phyloP scores from a whole-genome alignment of 2,329 filamentous ascomycete genomes.

The Aureobasidium sp. region DNA sequence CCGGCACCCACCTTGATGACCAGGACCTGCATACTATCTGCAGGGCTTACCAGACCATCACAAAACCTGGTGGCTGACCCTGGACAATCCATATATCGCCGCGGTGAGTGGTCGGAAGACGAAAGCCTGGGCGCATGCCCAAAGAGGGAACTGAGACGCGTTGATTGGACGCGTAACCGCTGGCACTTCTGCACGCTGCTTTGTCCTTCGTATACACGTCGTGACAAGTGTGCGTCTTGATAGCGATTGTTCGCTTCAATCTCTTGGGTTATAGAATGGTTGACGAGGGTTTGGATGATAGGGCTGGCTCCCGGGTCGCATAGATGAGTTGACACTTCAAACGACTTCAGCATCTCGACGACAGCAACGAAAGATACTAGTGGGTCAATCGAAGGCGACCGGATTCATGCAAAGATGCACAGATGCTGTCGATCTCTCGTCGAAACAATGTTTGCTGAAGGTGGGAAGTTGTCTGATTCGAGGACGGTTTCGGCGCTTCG shows the following conservation, averaged over 20 bases:
- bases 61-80: background rate
- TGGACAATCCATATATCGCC: background rate
- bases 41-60: background rate
- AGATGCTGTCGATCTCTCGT: background rate
- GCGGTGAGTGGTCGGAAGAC: background rate
- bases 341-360: background rate
- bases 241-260: background rate
- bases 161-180: constrained; percentile 11
- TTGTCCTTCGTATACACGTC: background rate
- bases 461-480: background rate
- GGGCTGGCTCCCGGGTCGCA: background rate
- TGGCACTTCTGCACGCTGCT: constrained; percentile 7
- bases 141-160: background rate
- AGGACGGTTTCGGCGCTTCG: background rate
- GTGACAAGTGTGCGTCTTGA: background rate
- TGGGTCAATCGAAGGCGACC: background rate
- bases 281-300: background rate
- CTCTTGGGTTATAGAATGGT: background rate
- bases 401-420: background rate
- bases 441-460: background rate
- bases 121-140: background rate
- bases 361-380: background rate
- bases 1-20: constrained; percentile 3
- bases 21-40: constrained; percentile 1
- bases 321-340: background rate